These are phyloP conservation scores for Plantago lanceolata DNA, from an alignment of 305 asterid genomes.

Conservation along the genomic window DNA sequence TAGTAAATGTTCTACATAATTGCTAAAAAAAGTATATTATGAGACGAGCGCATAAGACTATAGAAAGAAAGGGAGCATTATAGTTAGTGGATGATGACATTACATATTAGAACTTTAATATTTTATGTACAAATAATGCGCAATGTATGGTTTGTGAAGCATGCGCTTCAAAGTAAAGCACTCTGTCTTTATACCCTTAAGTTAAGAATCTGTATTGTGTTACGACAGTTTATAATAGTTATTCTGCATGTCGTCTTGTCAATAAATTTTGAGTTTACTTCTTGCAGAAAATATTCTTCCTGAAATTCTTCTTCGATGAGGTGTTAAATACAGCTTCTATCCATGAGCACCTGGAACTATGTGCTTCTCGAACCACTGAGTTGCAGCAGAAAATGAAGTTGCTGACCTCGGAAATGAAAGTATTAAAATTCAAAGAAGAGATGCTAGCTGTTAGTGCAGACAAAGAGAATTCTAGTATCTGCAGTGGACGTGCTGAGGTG, in stretches of 20 bases:
- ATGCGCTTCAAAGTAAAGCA: no score
- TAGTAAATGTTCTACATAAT: no score
- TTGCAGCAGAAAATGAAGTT: slow-evolving; percentile 70
- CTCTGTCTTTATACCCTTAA: neutral
- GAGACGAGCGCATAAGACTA: no score
- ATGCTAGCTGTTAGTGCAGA: slow-evolving; percentile 34
- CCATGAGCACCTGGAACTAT: slow-evolving; percentile 71
- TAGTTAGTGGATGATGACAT: no score
- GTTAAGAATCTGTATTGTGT: neutral
- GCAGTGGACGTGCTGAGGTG: slow-evolving; percentile 42
- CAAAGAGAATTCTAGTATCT: slow-evolving; percentile 43
- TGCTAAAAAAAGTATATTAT: no score
- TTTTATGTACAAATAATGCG: neutral
- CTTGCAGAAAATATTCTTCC: slow-evolving; percentile 73
- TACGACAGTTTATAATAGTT: neutral
- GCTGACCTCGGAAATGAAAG: slow-evolving; percentile 54
- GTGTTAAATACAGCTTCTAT: slow-evolving; percentile 59
- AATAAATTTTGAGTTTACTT: slow-evolving; percentile 24
- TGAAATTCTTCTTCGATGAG: slow-evolving; percentile 87
- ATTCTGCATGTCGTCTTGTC: slow-evolving; percentile 5
- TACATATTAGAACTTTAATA: no score
- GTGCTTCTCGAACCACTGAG: slow-evolving; percentile 58
- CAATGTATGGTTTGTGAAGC: neutral
- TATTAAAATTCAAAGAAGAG: slow-evolving; percentile 63
- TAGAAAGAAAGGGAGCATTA: no score